Base-by-base conservation (phyloP, 768 basidiomycete species). In the Mycena amicta region DNA sequence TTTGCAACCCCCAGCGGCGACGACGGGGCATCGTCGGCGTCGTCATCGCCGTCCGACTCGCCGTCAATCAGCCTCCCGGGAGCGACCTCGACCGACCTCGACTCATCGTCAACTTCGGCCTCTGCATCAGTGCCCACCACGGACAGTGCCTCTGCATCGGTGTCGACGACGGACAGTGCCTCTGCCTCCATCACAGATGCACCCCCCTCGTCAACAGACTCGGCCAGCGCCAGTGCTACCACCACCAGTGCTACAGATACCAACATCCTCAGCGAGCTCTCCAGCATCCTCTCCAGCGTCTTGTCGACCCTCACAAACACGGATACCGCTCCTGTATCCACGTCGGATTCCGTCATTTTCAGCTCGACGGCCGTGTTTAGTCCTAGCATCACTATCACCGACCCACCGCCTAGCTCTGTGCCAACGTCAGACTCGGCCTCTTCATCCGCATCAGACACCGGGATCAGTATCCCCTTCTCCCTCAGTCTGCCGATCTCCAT, bases 51-150 rank as follows among this genome's bases (percentile, higher is more conserved):
- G 43, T 45, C 43, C 15, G 33, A 18, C 33, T 37, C 58, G 28
- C 55, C 53, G 47, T 56, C 52, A 15, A 57, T 57, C 23, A 51
- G 57, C 47, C 54, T 59, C 37, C 50, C 47, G 18, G 53, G 56
- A 15, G 66, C 65, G 60, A 64, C 64, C 31, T 61, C 64, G n/a
- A 65, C 56, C 33, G 46, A 23, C 52, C 47, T 43, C 15, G 33
- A 51, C 55, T n/a, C 49, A 27, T 47, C 11, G 31, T 49, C 51
- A 25, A 27, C 51, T 47, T 39, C 61, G 50, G 30, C 27, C 50
- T 30, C 28, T 29, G 13, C 50, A 12, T 51, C 50, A 3, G 27
- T 29, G 50, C 8, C 41, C 3, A n/a, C 57, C 33, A 41, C 47
- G 26, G 46, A 26, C 52, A 46, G 26, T 23, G n/a, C 13, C 15